Conservation (phyloP, 345 rosid genomes). For the Eucalyptus cloeziana region DNA sequence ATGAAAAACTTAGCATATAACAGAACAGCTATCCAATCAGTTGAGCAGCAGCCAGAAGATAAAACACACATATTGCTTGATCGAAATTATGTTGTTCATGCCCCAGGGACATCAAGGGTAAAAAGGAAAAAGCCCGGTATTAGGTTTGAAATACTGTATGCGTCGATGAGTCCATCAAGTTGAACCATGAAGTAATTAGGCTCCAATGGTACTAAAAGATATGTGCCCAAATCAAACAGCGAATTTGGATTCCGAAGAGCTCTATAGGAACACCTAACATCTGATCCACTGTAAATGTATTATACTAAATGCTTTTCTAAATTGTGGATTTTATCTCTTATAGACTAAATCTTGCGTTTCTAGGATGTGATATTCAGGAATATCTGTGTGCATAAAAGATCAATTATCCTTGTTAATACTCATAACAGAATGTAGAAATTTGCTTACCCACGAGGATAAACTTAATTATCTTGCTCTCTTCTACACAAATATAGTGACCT, state of each 20-base stretch:
- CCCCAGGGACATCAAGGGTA: not conserved
- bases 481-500: not conserved
- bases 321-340: not conserved
- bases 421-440: not conserved
- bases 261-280: not conserved
- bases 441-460: not conserved
- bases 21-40: not conserved
- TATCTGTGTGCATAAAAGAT: not conserved
- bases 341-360: not conserved
- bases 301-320: not conserved
- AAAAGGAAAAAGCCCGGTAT: not conserved
- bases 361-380: not conserved
- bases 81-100: not conserved
- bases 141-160: not conserved
- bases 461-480: not conserved
- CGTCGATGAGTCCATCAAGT: rapidly evolving
- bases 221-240: not conserved
- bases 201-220: not conserved
- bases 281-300: not conserved
- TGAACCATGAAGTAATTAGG: not conserved
- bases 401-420: not conserved
- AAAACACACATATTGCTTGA: not conserved
- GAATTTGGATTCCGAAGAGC: not conserved
- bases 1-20: not conserved
- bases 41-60: not conserved